A percentile compares a stretch with the other conserved stretches of the same genome.
phyloP scores from a whole-genome alignment of 768 basidiomycete species.

The Lactarius psammicola region DNA sequence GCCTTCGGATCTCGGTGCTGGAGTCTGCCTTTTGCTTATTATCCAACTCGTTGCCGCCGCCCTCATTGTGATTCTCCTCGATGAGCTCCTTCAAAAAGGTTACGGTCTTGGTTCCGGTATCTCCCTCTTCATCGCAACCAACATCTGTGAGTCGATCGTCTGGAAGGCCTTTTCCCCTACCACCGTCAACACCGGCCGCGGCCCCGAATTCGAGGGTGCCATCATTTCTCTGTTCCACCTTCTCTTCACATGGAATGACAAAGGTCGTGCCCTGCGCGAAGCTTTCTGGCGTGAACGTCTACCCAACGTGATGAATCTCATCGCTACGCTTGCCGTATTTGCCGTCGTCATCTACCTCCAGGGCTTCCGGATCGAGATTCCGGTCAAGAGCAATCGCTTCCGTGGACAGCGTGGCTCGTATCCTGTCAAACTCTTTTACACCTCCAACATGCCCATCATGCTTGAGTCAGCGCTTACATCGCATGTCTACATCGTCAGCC shows the following conservation, averaged over 20 bases:
- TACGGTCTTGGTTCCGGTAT: slow-evolving; percentile 99
- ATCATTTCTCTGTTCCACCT: slow-evolving; percentile 96
- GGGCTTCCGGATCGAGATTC: slow-evolving; percentile 98
- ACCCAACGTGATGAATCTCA: slow-evolving; percentile 96
- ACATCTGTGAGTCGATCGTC: slow-evolving; percentile 98
- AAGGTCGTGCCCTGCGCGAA: slow-evolving; percentile 92
- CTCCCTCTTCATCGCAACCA: slow-evolving; percentile 98
- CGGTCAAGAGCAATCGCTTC: slow-evolving; percentile 95
- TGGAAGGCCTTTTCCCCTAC: slow-evolving; percentile 99
- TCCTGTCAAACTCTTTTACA: slow-evolving; percentile 99
- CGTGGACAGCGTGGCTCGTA: slow-evolving; percentile 94
- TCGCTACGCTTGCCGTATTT: slow-evolving; percentile 90
- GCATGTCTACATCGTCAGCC: slow-evolving; percentile 93
- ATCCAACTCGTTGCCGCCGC: slow-evolving; percentile 93
- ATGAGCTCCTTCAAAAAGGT: slow-evolving; percentile 98
- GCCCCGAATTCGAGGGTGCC: slow-evolving; percentile 97
- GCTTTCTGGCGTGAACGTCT: slow-evolving; percentile 98
- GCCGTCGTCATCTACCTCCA: slow-evolving; percentile 97
- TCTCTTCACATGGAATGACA: slow-evolving; percentile 97
- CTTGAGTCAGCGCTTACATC: slow-evolving; percentile 89
- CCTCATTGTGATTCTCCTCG: slow-evolving; percentile 96
- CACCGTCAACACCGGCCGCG: slow-evolving; percentile 96
- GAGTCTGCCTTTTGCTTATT: slow-evolving; percentile 94
- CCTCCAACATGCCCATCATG: slow-evolving; percentile 99
- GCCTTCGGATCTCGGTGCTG: slow-evolving; percentile 89